Evolutionary conservation across 257 asterid species (phyloP).

Genomic region (Solanum chilense): DNA sequence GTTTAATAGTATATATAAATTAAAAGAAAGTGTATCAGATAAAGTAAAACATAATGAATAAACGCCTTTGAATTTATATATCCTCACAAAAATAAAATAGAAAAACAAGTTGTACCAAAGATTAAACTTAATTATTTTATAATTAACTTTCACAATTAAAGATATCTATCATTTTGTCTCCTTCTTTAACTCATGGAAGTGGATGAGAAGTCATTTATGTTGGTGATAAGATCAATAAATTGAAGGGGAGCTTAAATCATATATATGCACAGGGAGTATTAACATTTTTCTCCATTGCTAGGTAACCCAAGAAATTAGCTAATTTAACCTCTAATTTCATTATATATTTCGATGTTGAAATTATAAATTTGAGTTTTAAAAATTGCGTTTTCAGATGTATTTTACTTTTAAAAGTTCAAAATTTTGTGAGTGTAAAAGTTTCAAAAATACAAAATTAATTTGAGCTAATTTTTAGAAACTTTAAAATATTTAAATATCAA

Average conservation of each 20-base stretch:
- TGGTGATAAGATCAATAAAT: not conserved
- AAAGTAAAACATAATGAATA: no score
- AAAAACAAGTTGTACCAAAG: not conserved
- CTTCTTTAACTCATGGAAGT: not conserved
- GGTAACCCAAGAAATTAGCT: not conserved
- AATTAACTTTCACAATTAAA: not conserved
- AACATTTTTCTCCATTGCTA: not conserved
- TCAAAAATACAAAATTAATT: not conserved
- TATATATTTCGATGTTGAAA: not conserved
- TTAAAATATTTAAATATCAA: no score
- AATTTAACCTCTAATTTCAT: not conserved
- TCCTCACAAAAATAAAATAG: no score
- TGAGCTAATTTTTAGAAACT: not conserved
- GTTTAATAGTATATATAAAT: not conserved
- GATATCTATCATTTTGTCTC: not conserved
- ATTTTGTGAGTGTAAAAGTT: not conserved
- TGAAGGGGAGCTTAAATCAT: not conserved
- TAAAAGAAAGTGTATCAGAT: no score
- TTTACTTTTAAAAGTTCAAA: not conserved
- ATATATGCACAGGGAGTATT: not conserved
- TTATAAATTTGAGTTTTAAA: not conserved
- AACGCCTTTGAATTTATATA: not conserved
- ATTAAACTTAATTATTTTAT: not conserved
- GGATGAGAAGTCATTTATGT: not conserved
- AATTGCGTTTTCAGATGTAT: not conserved